A percentile compares a stretch with the other conserved stretches of the same genome.
phyloP scores from a whole-genome alignment of 2,329 filamentous ascomycete genomes.

The Talaromyces sp. region DNA sequence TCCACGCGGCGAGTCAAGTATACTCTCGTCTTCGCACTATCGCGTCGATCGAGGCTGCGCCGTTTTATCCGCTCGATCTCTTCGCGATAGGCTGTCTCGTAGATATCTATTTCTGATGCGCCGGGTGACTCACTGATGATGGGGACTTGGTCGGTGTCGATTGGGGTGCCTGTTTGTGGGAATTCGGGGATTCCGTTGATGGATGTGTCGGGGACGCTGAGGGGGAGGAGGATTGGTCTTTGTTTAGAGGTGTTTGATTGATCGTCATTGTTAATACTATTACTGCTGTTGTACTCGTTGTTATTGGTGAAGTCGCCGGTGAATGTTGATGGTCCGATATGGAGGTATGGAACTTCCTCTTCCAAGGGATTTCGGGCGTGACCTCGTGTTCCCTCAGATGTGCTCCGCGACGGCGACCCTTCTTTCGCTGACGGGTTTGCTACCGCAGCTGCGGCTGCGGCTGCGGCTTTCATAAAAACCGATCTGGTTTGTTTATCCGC shows the following conservation, averaged over 20 bases:
- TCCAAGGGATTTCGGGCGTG: slow-evolving; percentile 64
- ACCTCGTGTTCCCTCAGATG: slow-evolving; percentile 50
- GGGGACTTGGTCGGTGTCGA: slow-evolving; percentile 31
- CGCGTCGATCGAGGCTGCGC: slow-evolving; percentile 34
- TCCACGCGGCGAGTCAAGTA: slow-evolving; percentile 56
- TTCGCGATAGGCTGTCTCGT: slow-evolving; percentile 80
- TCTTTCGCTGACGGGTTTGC: slow-evolving; percentile 28
- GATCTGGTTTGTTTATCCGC: background rate
- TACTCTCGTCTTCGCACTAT: slow-evolving; percentile 51
- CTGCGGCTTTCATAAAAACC: slow-evolving; percentile 10
- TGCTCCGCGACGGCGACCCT: slow-evolving; percentile 35
- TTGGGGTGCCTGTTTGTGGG: slow-evolving; percentile 28
- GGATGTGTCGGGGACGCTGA: slow-evolving; percentile 33
- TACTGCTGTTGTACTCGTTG: background rate
- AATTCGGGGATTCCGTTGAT: slow-evolving; percentile 31
- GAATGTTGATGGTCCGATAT: slow-evolving; percentile 64
- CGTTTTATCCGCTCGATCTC: slow-evolving; percentile 71
- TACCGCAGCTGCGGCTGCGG: slow-evolving; percentile 11
- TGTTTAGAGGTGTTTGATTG: slow-evolving; percentile 16
- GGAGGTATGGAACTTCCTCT: slow-evolving; percentile 67
- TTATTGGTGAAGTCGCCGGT: slow-evolving; percentile 25
- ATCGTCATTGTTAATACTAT: slow-evolving; percentile 1
- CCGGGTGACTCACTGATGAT: slow-evolving; percentile 80
- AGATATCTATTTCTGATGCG: slow-evolving; percentile 80
- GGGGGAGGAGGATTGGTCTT: slow-evolving; percentile 13